A percentile compares a stretch with the other conserved stretches of the same genome.
Evolutionary conservation across 441 rosid species (phyloP).

Genomic region (Adansonia gregorii): DNA sequence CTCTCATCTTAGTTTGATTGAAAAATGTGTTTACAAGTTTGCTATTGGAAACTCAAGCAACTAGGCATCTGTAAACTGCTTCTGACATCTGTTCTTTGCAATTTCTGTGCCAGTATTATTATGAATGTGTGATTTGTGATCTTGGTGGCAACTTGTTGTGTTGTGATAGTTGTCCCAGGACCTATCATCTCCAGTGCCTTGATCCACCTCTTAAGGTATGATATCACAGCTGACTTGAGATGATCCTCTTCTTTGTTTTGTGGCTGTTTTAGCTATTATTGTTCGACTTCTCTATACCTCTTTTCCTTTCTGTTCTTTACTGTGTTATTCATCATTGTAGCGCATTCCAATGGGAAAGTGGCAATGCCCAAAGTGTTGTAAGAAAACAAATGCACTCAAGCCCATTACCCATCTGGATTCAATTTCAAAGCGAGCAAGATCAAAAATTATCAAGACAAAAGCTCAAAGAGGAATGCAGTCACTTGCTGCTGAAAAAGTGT

Average conservation of each 20-base stretch:
- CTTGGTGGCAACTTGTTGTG: constrained; percentile 97
- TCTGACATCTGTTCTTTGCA: constrained; percentile 33
- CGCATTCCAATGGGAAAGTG: constrained; percentile 97
- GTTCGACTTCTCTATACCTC: constrained; percentile 15
- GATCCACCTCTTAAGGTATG: constrained; percentile 98
- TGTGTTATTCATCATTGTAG: constrained; percentile 49
- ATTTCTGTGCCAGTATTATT: constrained; percentile 73
- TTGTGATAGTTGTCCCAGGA: constrained; percentile 96
- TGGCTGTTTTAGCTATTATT: constrained; percentile 16
- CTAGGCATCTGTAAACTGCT: constrained; percentile 22
- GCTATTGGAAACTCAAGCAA: constrained; percentile 6
- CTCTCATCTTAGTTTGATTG: background rate
- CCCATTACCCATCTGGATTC: constrained; percentile 70
- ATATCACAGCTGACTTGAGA: background rate
- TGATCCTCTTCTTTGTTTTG: constrained; percentile 17
- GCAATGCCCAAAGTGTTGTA: constrained; percentile 92
- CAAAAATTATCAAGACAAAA: constrained; percentile 59
- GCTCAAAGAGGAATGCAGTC: constrained; percentile 58
- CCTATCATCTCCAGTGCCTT: constrained; percentile 96
- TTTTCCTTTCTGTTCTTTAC: constrained; percentile 30
- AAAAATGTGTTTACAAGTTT: background rate
- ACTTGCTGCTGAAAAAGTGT: constrained; percentile 56
- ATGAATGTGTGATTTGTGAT: constrained; percentile 96
- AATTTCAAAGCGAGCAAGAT: constrained; percentile 84
- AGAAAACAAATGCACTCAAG: constrained; percentile 61